Conservation (phyloP, 169 alveolate genomes). For the Plasmodium coatneyi region DNA sequence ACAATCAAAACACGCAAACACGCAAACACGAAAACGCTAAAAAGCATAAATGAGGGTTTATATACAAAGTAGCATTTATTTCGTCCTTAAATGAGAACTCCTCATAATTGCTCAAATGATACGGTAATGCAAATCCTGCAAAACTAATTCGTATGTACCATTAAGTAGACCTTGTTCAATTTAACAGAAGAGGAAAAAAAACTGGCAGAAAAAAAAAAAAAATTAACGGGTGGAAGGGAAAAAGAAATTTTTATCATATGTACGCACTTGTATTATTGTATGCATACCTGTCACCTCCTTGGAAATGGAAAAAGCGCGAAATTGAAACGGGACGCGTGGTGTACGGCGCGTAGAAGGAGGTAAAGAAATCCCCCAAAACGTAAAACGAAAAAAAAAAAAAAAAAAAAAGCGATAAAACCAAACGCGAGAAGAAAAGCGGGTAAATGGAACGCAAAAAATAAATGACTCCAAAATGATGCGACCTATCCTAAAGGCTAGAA, state of each 20-base stretch:
- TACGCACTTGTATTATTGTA: neutral
- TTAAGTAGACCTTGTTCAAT: neutral
- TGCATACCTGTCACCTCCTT: neutral
- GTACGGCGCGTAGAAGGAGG: neutral
- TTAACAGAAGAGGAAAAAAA: conserved; percentile 1
- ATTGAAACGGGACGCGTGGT: neutral
- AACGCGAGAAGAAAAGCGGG: neutral
- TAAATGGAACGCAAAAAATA: neutral
- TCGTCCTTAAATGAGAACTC: neutral
- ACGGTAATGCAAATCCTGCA: neutral
- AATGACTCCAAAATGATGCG: neutral
- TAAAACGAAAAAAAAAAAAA: neutral
- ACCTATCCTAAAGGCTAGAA: neutral
- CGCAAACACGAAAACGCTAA: neutral
- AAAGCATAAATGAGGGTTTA: neutral
- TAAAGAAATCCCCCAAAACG: neutral
- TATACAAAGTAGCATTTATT: neutral
- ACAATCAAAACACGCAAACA: neutral
- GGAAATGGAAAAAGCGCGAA: neutral
- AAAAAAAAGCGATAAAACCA: neutral
- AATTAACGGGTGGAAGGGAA: neutral
- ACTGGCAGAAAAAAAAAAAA: conserved; percentile 13
- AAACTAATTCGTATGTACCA: neutral
- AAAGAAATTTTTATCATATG: neutral
- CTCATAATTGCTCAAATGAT: neutral